phyloP scores from a whole-genome alignment of 148 eudicot species.

The Chenopodium quinoa region DNA sequence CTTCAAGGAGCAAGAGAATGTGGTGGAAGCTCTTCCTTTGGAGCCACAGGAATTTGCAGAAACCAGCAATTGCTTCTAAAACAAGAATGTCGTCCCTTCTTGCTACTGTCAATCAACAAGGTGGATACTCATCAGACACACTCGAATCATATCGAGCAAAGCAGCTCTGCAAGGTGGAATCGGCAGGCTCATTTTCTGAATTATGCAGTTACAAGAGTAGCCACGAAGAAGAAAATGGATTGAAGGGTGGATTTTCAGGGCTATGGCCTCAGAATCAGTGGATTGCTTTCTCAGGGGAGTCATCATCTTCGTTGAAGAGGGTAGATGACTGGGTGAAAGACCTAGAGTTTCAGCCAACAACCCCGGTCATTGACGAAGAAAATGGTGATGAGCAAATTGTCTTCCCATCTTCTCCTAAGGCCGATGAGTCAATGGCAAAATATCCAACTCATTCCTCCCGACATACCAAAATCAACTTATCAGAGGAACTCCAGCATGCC shows the following conservation, averaged over 20 bases:
- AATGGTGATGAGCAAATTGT: constrained; percentile 25
- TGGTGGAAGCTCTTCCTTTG: constrained; percentile 97
- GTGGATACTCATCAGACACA: constrained; percentile 87
- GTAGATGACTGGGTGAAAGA: constrained; percentile 79
- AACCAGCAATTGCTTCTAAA: constrained; percentile 27
- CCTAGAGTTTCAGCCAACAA: constrained; percentile 39
- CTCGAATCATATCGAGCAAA: constrained; percentile 50
- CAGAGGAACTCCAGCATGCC: constrained; percentile 71
- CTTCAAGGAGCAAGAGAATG: constrained; percentile 69
- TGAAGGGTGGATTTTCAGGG: constrained; percentile 49
- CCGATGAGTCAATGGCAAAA: constrained; percentile 31
- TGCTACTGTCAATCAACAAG: constrained; percentile 61
- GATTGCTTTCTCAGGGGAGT: constrained; percentile 69
- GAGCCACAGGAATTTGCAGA: constrained; percentile 82
- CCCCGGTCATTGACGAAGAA: constrained; percentile 24
- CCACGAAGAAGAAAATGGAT: constrained; percentile 26
- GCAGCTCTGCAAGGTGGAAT: constrained; percentile 29
- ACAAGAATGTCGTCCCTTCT: constrained; percentile 26
- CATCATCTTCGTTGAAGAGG: constrained; percentile 55
- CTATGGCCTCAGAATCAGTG: constrained; percentile 91
- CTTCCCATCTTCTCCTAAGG: constrained; percentile 65
- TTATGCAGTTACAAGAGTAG: constrained; percentile 25
- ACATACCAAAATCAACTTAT: constrained; percentile 35
- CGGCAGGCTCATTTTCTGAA: constrained; percentile 44
- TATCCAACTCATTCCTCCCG: constrained; percentile 26